Conservation (phyloP, 352 stramenopile genomes). For the Globisporangium parvum region DNA sequence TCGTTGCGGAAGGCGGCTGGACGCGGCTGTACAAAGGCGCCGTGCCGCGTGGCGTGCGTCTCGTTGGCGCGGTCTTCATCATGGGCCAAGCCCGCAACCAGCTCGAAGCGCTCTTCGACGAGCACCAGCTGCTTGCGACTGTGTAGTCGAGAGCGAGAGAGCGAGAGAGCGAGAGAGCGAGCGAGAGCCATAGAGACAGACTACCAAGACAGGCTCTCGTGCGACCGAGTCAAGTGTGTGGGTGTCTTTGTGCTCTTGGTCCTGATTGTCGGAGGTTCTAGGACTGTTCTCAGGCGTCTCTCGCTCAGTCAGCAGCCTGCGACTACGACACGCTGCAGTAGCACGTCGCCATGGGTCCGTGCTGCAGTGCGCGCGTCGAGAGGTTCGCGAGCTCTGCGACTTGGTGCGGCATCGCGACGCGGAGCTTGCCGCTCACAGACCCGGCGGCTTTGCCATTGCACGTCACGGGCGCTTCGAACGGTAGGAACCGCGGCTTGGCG, state of each 20-base stretch:
- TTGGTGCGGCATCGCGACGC: constrained; percentile 55
- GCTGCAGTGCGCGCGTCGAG: constrained; percentile 15
- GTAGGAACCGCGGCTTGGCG: constrained; percentile 32
- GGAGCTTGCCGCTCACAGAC: constrained; percentile 41
- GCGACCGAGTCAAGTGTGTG: not conserved
- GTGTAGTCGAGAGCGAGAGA: constrained; percentile 5
- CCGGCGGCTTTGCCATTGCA: constrained; percentile 54
- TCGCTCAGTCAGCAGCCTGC: not conserved
- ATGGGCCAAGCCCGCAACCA: constrained; percentile 62
- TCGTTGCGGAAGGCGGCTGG: constrained; percentile 49
- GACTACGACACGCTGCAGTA: constrained; percentile 47
- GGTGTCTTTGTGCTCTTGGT: not conserved
- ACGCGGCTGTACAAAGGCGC: constrained; percentile 62
- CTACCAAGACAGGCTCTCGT: no score
- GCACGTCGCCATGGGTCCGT: constrained; percentile 30
- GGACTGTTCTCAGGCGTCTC: no score
- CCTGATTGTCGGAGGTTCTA: no score
- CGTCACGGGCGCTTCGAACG: constrained; percentile 46
- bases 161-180: not conserved
- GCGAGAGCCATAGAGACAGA: no score
- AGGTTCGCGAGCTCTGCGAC: constrained; percentile 16
- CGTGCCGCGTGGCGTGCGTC: constrained; percentile 65
- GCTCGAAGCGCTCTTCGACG: constrained; percentile 68
- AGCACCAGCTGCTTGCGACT: constrained; percentile 44
- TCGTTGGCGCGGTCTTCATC: constrained; percentile 82